Evolutionary conservation across 306 rosid genomes (phyloP).

Genomic region (Vicia sativa): DNA sequence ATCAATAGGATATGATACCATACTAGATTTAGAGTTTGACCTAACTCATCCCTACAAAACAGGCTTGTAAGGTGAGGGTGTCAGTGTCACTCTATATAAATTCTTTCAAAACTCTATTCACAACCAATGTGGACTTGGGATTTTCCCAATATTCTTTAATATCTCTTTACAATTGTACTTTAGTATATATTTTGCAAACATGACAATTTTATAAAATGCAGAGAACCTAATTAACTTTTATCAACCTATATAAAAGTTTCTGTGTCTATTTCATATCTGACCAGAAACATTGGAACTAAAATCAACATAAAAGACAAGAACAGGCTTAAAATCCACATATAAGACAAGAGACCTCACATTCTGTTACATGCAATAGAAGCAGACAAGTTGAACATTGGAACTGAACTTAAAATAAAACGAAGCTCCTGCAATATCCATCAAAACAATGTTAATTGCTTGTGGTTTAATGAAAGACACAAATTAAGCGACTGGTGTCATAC

Average conservation of each 20-base stretch:
- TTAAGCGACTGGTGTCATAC: constrained; percentile 1
- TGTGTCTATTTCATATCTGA: constrained; percentile 1
- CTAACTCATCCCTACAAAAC: no score
- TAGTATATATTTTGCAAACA: constrained; percentile 4
- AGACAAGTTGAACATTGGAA: constrained; percentile 91
- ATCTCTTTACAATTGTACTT: not conserved
- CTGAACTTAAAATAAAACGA: constrained; percentile 80
- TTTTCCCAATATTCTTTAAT: not conserved
- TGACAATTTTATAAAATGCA: constrained; percentile 17
- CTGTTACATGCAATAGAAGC: constrained; percentile 83
- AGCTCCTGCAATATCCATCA: constrained; percentile 78
- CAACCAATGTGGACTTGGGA: no score
- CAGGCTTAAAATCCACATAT: constrained; percentile 1
- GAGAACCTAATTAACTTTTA: constrained; percentile 22
- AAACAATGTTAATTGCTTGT: constrained; percentile 16
- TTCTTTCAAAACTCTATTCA: no score
- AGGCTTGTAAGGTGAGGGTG: no score
- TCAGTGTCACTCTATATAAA: no score
- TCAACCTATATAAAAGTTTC: not conserved
- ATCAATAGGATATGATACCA: no score
- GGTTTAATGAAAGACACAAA: constrained; percentile 20
- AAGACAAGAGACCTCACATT: constrained; percentile 58
- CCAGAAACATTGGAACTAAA: constrained; percentile 18
- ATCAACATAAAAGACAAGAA: constrained; percentile 3
- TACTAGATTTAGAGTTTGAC: no score